Percentiles rank a stretch among this genome's conserved stretches.
Conservation (phyloP, 495 filamentous ascomycete species). For the Penicillium paradoxum region DNA sequence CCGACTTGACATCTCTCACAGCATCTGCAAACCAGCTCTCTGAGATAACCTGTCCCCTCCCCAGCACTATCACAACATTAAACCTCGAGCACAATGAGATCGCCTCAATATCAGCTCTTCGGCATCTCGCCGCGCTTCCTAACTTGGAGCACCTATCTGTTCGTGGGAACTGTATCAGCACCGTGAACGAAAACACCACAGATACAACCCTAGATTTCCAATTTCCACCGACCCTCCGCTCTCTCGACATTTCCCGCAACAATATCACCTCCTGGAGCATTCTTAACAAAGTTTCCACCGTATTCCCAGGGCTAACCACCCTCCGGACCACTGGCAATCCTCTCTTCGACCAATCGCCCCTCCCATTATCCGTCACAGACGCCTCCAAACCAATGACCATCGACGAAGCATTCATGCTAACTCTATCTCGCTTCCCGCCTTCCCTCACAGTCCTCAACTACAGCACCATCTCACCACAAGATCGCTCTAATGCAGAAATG, state of each 20-base stretch:
- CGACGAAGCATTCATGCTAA: constrained; percentile 83
- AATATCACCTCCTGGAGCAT: constrained; percentile 63
- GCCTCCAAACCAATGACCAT: constrained; percentile 44
- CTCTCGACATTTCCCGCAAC: constrained; percentile 81
- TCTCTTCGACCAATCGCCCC: constrained; percentile 59
- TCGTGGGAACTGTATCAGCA: constrained; percentile 41
- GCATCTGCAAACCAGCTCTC: constrained; percentile 51
- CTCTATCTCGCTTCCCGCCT: constrained; percentile 64
- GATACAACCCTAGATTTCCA: constrained; percentile 28
- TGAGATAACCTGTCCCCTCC: constrained; percentile 32
- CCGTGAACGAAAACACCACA: constrained; percentile 17
- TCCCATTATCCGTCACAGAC: constrained; percentile 29
- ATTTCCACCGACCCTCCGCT: constrained; percentile 41
- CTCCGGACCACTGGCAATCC: constrained; percentile 83
- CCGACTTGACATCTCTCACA: constrained; percentile 53
- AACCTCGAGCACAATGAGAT: constrained; percentile 75
- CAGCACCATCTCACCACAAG: constrained; percentile 61
- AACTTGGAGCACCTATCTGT: constrained; percentile 51
- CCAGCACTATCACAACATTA: constrained; percentile 50
- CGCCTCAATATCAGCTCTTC: constrained; percentile 52
- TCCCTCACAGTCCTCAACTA: constrained; percentile 70
- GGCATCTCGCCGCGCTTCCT: constrained; percentile 50
- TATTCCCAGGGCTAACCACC: constrained; percentile 60
- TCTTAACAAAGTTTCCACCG: constrained; percentile 56
- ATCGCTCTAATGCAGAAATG: constrained; percentile 81